Evolutionary conservation across 129 eudicot genomes (phyloP), one percentile per base, ranked within the genome.

Genomic region (Centaurea solstitialis): DNA sequence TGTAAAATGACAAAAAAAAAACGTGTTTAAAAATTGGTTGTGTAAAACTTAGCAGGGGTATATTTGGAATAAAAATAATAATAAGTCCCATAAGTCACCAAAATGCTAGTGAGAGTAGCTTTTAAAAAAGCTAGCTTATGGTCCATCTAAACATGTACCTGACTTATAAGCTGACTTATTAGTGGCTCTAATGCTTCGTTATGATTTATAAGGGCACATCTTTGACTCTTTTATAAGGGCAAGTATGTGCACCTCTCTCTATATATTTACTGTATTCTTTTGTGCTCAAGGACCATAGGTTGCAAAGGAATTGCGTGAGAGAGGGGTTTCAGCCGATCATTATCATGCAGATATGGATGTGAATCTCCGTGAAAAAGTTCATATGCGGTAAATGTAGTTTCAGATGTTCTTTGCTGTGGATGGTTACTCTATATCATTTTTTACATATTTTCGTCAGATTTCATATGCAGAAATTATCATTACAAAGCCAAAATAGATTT

Each of bases 281-380:
- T 68, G 22, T 65, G 83, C 41, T 66, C 78, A 68, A 57, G 77
- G 84, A 84, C 24, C 81, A 72, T 88, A 96, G 99, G 98, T 96
- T 88, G 97, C 98, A 47, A 87, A 78, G 82, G 99, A 96, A 86
- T 81, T 96, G 74, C 89, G 92, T 59, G 93, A 89, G 76, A 91
- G 94, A 74, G 93, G 95, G 57, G 91, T 96, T 75, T 87, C 93
- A 64, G 99, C 99, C 75, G 94, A 93, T 81, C 85, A 86, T 83
- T 96, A 96, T 85, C 99, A 96, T 85, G 98, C 98, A 53, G 98
- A 96, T 87, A 96, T 93, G 99, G 99, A 96, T 81, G 97, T 86
- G 69, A 85, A 87, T 83, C 85, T 86, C 68, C 97, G 99, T 76
- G 95, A 93, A 81, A 91, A 86, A 72, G 97, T 96, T 87, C 99